Base-by-base conservation (phyloP, 768 basidiomycete genomes). In the Lepiota venenata region DNA sequence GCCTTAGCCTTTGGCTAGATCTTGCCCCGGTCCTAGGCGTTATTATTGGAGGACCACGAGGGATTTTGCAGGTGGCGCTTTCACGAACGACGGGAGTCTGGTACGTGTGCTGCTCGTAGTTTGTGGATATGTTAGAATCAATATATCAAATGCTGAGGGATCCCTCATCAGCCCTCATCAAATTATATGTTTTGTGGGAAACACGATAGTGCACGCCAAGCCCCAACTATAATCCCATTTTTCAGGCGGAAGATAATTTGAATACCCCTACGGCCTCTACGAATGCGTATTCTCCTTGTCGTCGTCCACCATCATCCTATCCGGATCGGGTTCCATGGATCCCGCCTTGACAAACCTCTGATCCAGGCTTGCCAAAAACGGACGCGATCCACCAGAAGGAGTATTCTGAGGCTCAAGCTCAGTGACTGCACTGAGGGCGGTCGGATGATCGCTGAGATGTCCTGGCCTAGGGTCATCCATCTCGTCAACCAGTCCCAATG, bases 391-490 rank as follows among this genome's bases (percentile, higher is more conserved):
- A 2, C 57, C 56, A 52, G 64, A 15, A 36, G 59, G 35, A 51
- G 48, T 2, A 21, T 21, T 63, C 59, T 55, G 52, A 63, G 45
- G 4, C 55, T 32, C 52, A 45, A 4, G 79, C 78, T 9, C 47
- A 11, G 87, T 89, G n/a, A 83, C 81, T 8, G 85, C 72, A 14
- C 80, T 81, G 45, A 92, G 69, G 1, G 90, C 75, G 2, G 81
- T 87, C 2, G 90, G 90, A 64, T 83, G 83, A 44, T 91, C 86
- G 60, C 90, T 89, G 76, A 93, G 74, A 67, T 93, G 91, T 18
- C 89, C 91, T 12, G 91, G 91, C 48, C 81, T 74, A 3, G 91
- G 90, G 68, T 92, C 88, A 61, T 93, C 91, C 59, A 93, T 70
- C 68, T 93, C 90, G 59, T 93, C 91, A 25, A 93, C 91, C 15